Evolutionary conservation across 352 stramenopile genomes (phyloP), one percentile per base, ranked within the genome.

Genomic region (Globisporangium canariense): DNA sequence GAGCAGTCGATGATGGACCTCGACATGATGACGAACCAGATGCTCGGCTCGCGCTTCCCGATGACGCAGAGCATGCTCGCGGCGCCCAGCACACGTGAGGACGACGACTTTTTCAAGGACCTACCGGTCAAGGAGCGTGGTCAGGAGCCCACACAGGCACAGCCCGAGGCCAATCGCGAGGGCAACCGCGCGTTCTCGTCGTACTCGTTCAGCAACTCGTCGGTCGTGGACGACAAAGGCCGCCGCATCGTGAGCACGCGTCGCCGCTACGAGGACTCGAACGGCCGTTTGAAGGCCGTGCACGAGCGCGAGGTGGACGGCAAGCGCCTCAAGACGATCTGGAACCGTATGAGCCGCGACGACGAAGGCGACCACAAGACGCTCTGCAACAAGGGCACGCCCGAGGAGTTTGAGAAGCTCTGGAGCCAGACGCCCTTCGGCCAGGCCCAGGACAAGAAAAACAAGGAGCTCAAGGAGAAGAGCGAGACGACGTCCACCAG

Each of bases 1-100:
- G 86, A 95, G 75, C 71, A 92, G 68, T 93, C 86, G 20, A 81
- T 93, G 71, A 90, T 91, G 81, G 83, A 95, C 69, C 56, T 83
- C 13, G 76, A 79, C 50, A 65, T 58, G 25, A 67, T 91, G 59
- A 69, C 77, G 28, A 70, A 73, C 53, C 70, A 81, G 46, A 68
- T 90, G 66, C 69, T 66, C 61, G 20, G 61, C 30, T 47, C 51
- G 52, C 52, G 32, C 61, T 66, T 66, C 30, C 60, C 60, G 18
- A 60, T 66, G 51, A 41, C 61, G 30, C 52, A 38, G 49, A 58
- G 30, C 9, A 50, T 66, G 61, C 52, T 66, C 32, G 52, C 52
- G 30, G 30, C 30, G 0, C 61, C 52, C 4, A 58, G 52, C 6
- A 61, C 32, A 14, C 52, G 25, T 34, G 52, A 61, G 11, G 61